Evolutionary conservation across 495 filamentous ascomycete genomes (phyloP), one percentile per base, ranked within the genome.

Genomic region (Acidiella bohemica): DNA sequence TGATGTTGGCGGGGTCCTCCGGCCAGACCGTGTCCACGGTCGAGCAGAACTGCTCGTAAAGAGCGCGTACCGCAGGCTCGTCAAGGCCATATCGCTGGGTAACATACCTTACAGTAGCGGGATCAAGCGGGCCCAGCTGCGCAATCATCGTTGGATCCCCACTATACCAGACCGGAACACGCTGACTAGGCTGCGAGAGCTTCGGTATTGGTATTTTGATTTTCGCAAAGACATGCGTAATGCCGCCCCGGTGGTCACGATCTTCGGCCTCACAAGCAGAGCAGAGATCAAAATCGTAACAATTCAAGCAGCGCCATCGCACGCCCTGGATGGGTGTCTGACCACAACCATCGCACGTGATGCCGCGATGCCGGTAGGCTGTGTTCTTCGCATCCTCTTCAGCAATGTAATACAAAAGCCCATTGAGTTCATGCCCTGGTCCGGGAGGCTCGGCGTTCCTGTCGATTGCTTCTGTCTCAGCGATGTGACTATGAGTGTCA

Each of bases 141-240:
- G 70, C 67, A 41, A 80, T 65, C 46, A 67, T 70, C 28, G 74
- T 67, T 4, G 86, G 85, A 53, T 88, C 83, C 14, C 90, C 92
- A 8, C 92, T 81, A 57, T 96, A 96, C 77, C 81, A 88, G 2
- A 84, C 73, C 3, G 81, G 78, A 48, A 82, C 76, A 10, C 76
- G 75, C 54, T 85, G 74, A 35, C 70, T 63, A 9, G 74, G 72
- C 31, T 72, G 76, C 3, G 76, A 72, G 24, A 81, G 60, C 45
- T 74, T 78, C 0, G 80, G 77, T 3, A 75, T 72, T 5, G 82
- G 82, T 26, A 86, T 78, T 11, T 73, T 71, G 40, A 87, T 78
- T 59, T 96, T 96, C 67, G 88, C 93, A 66, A 97, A 94, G 30
- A 97, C 65, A 62, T 97, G 90, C 0, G 86, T 93, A n/a, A n/a